phyloP scores from a whole-genome alignment of 176 grass and related monocot genomes.

The Echinochloa phyllopogon region DNA sequence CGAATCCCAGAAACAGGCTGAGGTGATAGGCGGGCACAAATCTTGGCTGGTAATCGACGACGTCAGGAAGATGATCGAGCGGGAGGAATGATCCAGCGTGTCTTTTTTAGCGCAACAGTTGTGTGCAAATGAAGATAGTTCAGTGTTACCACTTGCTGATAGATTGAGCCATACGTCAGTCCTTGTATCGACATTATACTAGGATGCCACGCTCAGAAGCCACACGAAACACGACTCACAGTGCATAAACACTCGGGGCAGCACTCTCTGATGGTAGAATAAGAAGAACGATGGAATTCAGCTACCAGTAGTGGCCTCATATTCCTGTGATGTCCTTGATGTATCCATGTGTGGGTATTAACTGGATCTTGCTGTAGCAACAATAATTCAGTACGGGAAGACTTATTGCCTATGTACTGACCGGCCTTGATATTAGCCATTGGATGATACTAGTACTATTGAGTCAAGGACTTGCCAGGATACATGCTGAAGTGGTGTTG shows the following conservation, averaged over 20 bases:
- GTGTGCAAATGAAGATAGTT: not conserved
- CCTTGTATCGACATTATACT: not conserved
- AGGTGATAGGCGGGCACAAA: slow-evolving; percentile 80
- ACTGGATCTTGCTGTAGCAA: slow-evolving; percentile 21
- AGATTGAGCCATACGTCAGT: not conserved
- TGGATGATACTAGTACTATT: not conserved
- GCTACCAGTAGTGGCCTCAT: not conserved
- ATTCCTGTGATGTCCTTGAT: slow-evolving; percentile 33
- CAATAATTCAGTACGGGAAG: slow-evolving; percentile 25
- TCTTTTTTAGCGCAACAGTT: not conserved
- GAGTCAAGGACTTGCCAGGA: slow-evolving; percentile 7
- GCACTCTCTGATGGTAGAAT: not conserved
- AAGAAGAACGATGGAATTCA: not conserved
- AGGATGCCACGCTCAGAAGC: not conserved
- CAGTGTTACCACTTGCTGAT: not conserved
- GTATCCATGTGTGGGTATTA: slow-evolving; percentile 48
- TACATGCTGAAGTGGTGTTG: slow-evolving; percentile 25
- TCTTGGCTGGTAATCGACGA: slow-evolving; percentile 86
- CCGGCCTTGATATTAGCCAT: not conserved
- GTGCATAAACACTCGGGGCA: not conserved
- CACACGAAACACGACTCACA: not conserved
- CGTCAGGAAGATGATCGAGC: slow-evolving; percentile 80
- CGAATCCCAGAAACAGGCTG: slow-evolving; percentile 57
- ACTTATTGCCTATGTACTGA: slow-evolving; percentile 41
- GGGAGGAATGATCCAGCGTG: slow-evolving; percentile 53